Conservation (phyloP, 257 asterid genomes). For the Nicotiana obtusifolia region DNA sequence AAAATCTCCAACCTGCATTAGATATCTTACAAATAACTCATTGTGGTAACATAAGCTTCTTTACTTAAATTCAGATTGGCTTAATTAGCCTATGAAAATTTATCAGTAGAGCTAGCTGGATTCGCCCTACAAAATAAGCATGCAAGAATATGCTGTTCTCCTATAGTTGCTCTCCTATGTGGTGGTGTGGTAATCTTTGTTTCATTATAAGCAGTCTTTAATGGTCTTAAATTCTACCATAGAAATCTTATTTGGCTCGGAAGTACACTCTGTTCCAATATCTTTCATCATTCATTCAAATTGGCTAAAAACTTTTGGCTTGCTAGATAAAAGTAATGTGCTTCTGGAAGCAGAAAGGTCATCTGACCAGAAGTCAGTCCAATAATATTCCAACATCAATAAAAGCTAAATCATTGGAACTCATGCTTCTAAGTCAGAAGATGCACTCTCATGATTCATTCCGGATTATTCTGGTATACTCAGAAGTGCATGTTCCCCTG, state of each 20-base stretch:
- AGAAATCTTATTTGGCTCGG: not conserved
- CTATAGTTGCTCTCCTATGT: not conserved
- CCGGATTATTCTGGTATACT: not conserved
- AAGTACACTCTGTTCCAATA: not conserved
- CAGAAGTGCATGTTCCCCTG: not conserved
- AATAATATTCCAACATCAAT: not conserved
- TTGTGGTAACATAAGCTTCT: slow-evolving; percentile 2
- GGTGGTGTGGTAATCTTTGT: not conserved
- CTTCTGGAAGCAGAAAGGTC: not conserved
- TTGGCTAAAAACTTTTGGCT: not conserved
- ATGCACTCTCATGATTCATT: slow-evolving; percentile 1
- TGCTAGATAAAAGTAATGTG: not conserved
- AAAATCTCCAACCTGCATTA: slow-evolving; percentile 64
- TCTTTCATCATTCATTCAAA: not conserved
- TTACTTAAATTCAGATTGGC: not conserved
- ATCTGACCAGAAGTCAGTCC: slow-evolving; percentile 1
- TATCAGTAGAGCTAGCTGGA: not conserved
- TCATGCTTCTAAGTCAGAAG: not conserved
- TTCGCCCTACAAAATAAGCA: not conserved
- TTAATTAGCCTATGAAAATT: not conserved
- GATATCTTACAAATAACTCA: slow-evolving; percentile 12
- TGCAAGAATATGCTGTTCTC: not conserved
- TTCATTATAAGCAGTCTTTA: not conserved
- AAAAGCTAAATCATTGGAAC: not conserved
- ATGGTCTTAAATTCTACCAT: not conserved